Conservation (phyloP, 257 asterid species). For the Scutellaria barbata region DNA sequence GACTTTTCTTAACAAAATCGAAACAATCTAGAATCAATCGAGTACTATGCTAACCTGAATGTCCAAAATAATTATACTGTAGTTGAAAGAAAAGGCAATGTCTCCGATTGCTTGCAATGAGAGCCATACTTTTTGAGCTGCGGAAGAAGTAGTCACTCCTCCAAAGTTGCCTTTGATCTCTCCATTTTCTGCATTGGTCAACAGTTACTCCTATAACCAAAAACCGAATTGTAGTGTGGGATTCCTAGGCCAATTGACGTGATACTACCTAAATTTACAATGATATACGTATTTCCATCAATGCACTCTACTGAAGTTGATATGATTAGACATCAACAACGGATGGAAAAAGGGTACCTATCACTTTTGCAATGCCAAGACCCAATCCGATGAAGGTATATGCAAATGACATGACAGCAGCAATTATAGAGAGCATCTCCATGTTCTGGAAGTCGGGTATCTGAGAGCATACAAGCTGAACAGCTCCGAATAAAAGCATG, state of each 20-base stretch:
- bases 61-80: conserved; percentile 55
- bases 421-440: conserved; percentile 59
- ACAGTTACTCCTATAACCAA: conserved; percentile 8
- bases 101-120: conserved; percentile 56
- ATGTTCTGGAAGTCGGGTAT: conserved; percentile 64
- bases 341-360: conserved; percentile 41
- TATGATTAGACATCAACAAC: not conserved
- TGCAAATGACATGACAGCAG: conserved; percentile 64
- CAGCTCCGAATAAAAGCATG: conserved; percentile 57
- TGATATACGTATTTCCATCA: not conserved
- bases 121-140: conserved; percentile 47
- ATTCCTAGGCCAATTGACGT: no score
- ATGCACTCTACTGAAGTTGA: not conserved
- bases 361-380: conserved; percentile 54
- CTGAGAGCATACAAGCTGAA: conserved; percentile 63
- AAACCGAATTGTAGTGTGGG: not conserved
- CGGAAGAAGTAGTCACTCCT: conserved; percentile 40
- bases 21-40: not conserved
- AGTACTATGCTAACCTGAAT: conserved; percentile 43
- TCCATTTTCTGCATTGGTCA: conserved; percentile 45
- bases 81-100: conserved; percentile 62
- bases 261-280: not conserved
- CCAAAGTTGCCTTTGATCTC: conserved; percentile 42
- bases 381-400: conserved; percentile 59
- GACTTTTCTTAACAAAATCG: not conserved